phyloP scores from a whole-genome alignment of 495 filamentous ascomycete genomes.

The Penicillium goetzii region DNA sequence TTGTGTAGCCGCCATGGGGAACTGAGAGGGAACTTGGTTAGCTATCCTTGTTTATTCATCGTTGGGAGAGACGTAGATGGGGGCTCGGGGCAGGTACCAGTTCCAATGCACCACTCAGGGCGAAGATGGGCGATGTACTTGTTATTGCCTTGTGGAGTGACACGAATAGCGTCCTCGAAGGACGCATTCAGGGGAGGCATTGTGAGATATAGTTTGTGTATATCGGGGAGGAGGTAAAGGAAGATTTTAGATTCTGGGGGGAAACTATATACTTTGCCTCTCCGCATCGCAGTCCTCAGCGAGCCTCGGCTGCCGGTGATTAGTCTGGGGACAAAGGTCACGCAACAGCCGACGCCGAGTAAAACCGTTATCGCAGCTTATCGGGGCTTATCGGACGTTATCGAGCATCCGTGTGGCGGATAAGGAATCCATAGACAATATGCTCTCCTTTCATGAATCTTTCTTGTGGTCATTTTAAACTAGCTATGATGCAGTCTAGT shows the following conservation, averaged over 20 bases:
- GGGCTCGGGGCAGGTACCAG: slow-evolving; percentile 52
- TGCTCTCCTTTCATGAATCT: neutral
- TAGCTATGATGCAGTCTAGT: neutral
- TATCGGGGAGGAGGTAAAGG: neutral
- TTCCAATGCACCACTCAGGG: slow-evolving; percentile 73
- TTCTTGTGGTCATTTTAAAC: neutral
- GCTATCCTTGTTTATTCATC: neutral
- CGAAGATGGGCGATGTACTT: slow-evolving; percentile 63
- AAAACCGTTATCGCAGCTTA: neutral
- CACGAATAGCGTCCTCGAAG: slow-evolving; percentile 62
- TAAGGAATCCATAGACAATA: neutral
- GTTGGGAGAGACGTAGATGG: neutral
- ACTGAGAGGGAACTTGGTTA: slow-evolving; percentile 51
- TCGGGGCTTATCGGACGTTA: neutral
- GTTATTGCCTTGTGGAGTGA: slow-evolving; percentile 59
- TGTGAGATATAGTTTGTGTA: neutral
- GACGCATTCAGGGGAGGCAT: slow-evolving; percentile 35
- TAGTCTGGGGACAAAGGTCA: slow-evolving; percentile 1
- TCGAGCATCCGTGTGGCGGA: neutral
- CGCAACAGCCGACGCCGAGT: slow-evolving; percentile 6
- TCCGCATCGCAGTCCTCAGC: slow-evolving; percentile 12
- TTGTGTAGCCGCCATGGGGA: slow-evolving; percentile 81
- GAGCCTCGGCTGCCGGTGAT: slow-evolving; percentile 14
- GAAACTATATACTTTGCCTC: slow-evolving; percentile 4
- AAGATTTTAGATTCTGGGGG: neutral